These are phyloP conservation scores for Solanum chaucha DNA, from an alignment of 257 asterid genomes.

Conservation along the genomic window DNA sequence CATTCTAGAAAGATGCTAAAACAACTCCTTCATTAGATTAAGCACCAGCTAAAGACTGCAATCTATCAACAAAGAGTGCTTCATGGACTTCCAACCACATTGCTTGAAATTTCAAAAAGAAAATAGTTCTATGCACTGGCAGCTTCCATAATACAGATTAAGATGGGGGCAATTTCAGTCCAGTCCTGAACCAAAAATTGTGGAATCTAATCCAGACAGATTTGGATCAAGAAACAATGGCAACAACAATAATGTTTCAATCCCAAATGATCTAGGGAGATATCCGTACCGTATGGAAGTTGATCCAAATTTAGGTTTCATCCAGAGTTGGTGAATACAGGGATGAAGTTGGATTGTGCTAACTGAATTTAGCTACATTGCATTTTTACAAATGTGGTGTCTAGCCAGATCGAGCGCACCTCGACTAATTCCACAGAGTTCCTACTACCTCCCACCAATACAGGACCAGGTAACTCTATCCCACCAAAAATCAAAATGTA, in stretches of 20 bases:
- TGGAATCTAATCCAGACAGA: background rate
- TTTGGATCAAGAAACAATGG: background rate
- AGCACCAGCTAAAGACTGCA: background rate
- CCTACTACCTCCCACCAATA: background rate
- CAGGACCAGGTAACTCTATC: background rate
- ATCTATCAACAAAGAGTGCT: background rate
- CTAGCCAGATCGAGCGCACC: background rate
- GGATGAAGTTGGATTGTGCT: background rate
- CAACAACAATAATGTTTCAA: background rate
- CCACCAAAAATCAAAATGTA: background rate
- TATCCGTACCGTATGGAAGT: background rate
- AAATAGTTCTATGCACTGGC: background rate
- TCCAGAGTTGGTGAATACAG: background rate
- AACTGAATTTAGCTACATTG: background rate
- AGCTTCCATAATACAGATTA: background rate
- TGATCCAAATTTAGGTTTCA: background rate
- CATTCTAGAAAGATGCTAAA: background rate
- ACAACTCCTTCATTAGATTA: background rate
- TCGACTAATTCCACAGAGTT: background rate
- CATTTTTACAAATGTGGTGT: background rate
- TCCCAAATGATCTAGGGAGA: background rate
- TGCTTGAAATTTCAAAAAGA: background rate
- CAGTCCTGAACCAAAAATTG: background rate
- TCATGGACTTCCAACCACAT: background rate
- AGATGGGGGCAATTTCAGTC: background rate